Conservation (phyloP, 2,329 filamentous ascomycete genomes). For the Paramyrothecium sp. region DNA sequence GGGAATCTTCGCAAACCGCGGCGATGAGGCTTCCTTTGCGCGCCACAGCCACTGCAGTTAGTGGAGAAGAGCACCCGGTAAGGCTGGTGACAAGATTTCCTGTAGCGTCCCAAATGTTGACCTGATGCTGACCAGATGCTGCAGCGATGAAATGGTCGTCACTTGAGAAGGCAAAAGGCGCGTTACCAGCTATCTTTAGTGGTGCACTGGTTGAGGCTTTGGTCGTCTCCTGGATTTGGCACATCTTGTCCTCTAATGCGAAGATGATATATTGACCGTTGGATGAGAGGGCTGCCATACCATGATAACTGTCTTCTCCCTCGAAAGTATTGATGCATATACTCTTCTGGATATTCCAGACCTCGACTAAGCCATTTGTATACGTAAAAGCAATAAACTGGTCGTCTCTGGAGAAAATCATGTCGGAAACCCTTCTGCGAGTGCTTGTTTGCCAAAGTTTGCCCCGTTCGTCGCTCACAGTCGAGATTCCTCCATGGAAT, state of each 20-base stretch:
- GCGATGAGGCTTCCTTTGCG: neutral
- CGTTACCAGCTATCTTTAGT: too few species aligned
- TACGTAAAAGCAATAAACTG: neutral
- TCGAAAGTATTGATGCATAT: neutral
- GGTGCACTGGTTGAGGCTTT: too few species aligned
- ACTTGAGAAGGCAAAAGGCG: neutral
- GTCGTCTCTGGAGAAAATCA: neutral
- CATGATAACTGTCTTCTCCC: neutral
- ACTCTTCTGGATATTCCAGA: neutral
- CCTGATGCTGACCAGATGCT: neutral
- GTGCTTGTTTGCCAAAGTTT: too few species aligned
- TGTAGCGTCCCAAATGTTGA: neutral
- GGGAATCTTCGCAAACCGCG: neutral
- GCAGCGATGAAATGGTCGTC: neutral
- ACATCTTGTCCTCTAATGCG: too few species aligned
- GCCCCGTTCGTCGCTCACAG: neutral
- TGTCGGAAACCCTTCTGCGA: neutral
- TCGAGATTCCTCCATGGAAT: neutral
- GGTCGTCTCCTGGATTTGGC: too few species aligned
- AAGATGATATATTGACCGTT: too few species aligned
- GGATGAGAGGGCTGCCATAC: neutral
- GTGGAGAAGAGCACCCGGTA: too few species aligned
- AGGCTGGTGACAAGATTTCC: neutral
- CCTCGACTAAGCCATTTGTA: neutral
- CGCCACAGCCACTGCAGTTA: neutral